phyloP scores from a whole-genome alignment of 192 early-diverging fungal species.

The Umbelopsis isabellina region DNA sequence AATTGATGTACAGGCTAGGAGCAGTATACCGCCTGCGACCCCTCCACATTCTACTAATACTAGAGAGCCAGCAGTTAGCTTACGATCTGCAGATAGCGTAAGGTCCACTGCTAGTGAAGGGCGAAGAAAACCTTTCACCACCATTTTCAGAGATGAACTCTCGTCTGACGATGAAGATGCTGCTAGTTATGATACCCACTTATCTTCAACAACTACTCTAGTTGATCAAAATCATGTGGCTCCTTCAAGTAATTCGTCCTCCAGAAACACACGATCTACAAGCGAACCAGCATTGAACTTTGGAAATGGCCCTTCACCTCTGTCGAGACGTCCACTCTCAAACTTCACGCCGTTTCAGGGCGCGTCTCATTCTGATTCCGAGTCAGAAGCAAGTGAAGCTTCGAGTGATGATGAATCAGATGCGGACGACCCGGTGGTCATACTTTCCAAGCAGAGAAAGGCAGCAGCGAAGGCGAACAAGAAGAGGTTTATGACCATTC shows the following conservation, averaged over 20 bases:
- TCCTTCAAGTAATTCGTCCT: too few relatives aligned
- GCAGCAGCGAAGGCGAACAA: background rate
- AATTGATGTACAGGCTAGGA: background rate
- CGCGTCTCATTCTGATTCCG: background rate
- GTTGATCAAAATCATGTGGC: background rate
- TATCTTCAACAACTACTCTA: background rate
- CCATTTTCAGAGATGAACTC: slow-evolving; percentile 3
- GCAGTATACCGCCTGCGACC: background rate
- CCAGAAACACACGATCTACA: background rate
- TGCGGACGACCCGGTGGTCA: slow-evolving; percentile 12
- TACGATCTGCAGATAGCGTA: background rate
- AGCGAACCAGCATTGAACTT: background rate
- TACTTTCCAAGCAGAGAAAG: slow-evolving; percentile 1
- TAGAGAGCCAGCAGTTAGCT: background rate
- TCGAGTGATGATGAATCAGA: slow-evolving; percentile 6
- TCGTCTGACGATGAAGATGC: slow-evolving; percentile 4
- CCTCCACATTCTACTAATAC: background rate
- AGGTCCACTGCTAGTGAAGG: background rate
- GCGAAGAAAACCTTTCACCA: slow-evolving; percentile 10
- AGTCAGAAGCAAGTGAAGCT: background rate
- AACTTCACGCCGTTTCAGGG: slow-evolving; percentile 1
- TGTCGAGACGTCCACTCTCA: background rate
- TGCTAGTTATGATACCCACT: background rate
- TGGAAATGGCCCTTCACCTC: background rate
- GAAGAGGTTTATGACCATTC: slow-evolving; percentile 19